Conservation (phyloP, 1,284 basidiomycete genomes). For the Trametes versicolor region DNA sequence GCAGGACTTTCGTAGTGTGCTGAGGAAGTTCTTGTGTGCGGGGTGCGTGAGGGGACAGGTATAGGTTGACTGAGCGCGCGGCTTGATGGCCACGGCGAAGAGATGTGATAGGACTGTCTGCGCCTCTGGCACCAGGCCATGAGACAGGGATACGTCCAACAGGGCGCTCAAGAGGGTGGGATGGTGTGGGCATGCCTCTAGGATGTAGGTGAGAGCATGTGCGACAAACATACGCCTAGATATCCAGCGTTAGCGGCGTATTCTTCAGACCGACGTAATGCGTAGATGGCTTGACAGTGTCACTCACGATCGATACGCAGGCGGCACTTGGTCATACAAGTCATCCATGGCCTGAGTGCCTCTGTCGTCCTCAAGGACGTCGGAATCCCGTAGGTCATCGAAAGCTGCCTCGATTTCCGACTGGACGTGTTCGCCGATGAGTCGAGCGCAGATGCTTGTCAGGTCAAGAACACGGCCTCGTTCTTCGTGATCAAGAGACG, state of each 20-base stretch:
- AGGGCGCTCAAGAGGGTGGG: slow-evolving; percentile 57
- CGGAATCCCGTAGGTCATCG: slow-evolving; percentile 40
- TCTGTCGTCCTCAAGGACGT: slow-evolving; percentile 39
- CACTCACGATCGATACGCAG: slow-evolving; percentile 57
- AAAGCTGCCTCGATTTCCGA: slow-evolving; percentile 42
- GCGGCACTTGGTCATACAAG: slow-evolving; percentile 61
- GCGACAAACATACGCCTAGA: slow-evolving; percentile 57
- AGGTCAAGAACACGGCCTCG: slow-evolving; percentile 42
- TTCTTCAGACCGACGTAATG: background rate
- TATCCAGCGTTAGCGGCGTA: background rate
- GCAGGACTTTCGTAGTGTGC: slow-evolving; percentile 49
- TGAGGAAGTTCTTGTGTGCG: slow-evolving; percentile 53
- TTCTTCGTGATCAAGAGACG: background rate
- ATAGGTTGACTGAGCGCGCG: slow-evolving; percentile 31
- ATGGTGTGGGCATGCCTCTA: slow-evolving; percentile 54
- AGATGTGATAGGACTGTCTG: slow-evolving; percentile 49
- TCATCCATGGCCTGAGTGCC: slow-evolving; percentile 49
- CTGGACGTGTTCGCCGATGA: slow-evolving; percentile 58
- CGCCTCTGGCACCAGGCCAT: slow-evolving; percentile 54
- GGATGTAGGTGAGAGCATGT: slow-evolving; percentile 59
- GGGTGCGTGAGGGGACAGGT: slow-evolving; percentile 43
- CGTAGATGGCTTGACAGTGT: background rate
- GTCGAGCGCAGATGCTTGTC: slow-evolving; percentile 57
- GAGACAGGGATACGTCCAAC: slow-evolving; percentile 56
- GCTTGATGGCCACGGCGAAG: slow-evolving; percentile 47